Conservation (phyloP, 176 grass and related monocot genomes). For the Chrysopogon serrulatus region DNA sequence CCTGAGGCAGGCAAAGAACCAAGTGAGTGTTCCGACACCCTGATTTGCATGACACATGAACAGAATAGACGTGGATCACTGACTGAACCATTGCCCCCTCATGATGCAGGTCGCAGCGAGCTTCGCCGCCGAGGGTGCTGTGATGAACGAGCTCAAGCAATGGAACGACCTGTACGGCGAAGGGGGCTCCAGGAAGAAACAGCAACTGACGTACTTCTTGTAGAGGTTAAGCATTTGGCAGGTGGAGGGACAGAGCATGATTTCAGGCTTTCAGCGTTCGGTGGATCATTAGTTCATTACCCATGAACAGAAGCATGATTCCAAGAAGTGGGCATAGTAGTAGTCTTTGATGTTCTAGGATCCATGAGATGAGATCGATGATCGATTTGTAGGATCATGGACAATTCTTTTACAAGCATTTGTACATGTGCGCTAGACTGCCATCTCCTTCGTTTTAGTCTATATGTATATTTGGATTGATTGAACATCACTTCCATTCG, state of each 20-base stretch:
- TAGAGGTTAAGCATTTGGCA: slow-evolving; percentile 9
- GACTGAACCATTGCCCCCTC: background rate
- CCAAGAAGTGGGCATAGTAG: background rate
- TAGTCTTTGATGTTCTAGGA: background rate
- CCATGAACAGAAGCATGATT: background rate
- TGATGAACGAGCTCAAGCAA: slow-evolving; percentile 92
- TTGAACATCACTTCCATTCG: background rate
- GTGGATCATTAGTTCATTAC: no score
- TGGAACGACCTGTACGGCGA: slow-evolving; percentile 90
- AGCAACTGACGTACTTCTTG: slow-evolving; percentile 88
- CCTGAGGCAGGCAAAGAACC: slow-evolving; percentile 83
- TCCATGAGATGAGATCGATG: background rate
- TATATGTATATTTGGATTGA: background rate
- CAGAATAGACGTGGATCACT: background rate
- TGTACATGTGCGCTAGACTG: slow-evolving; percentile 4
- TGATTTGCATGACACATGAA: background rate
- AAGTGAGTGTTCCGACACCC: slow-evolving; percentile 44
- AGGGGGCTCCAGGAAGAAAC: slow-evolving; percentile 90
- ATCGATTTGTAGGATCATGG: slow-evolving; percentile 6
- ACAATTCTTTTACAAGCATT: slow-evolving; percentile 31
- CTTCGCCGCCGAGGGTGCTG: slow-evolving; percentile 68
- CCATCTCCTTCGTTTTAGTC: slow-evolving; percentile 7
- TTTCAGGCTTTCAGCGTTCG: no score
- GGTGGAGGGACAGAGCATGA: no score
- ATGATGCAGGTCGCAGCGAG: slow-evolving; percentile 72